Evolutionary conservation across 1,284 basidiomycete species (phyloP).

Genomic region (Naganishia sp.): DNA sequence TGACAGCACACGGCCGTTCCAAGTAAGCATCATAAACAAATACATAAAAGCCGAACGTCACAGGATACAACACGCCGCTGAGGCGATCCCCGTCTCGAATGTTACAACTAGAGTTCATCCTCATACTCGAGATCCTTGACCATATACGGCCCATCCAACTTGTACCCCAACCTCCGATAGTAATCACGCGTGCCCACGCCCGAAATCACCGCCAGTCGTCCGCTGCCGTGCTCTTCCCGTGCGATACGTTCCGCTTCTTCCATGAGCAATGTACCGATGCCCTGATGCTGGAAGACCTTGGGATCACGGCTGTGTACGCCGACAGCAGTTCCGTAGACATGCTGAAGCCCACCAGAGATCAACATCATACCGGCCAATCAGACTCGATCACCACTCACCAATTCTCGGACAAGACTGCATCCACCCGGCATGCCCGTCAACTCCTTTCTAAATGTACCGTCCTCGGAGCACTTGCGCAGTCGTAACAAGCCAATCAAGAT

Average conservation of each 20-base stretch:
- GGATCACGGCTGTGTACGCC: conserved; percentile 96
- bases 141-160: conserved; percentile 96
- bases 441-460: conserved; percentile 94
- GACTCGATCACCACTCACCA: conserved; percentile 53
- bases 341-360: conserved; percentile 46
- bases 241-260: conserved; percentile 99
- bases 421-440: conserved; percentile 74
- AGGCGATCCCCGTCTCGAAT: too few relatives aligned
- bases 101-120: conserved; percentile 17
- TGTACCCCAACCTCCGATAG: conserved; percentile 88
- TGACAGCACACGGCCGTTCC: too few relatives aligned
- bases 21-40: not conserved
- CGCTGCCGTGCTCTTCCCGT: conserved; percentile 92
- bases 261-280: conserved; percentile 97
- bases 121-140: conserved; percentile 64
- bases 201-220: conserved; percentile 84
- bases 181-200: conserved; percentile 95
- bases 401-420: conserved; percentile 90
- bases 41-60: too few relatives aligned
- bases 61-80: too few relatives aligned
- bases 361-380: not conserved
- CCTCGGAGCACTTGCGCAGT: conserved; percentile 90
- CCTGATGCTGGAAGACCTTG: conserved; percentile 97
- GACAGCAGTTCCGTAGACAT: conserved; percentile 99
- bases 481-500: conserved; percentile 93